Evolutionary conservation across 1,284 basidiomycete genomes (phyloP), one percentile per base, ranked within the genome.

Genomic region (Cryptococcus wingfieldii): DNA sequence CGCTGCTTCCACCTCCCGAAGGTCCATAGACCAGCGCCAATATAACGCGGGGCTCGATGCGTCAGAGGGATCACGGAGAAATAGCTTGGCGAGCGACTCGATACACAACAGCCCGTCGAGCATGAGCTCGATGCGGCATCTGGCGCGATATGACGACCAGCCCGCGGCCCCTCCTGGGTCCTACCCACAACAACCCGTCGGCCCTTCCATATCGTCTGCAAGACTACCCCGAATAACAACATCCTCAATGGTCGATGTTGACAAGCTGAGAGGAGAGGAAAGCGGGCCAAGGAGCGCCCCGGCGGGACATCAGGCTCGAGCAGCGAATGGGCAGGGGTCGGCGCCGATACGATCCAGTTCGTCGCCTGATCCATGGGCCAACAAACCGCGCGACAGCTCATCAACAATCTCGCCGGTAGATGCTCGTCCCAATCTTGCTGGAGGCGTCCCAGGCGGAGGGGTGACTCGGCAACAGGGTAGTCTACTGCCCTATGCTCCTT

Each of bases 261-360:
- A 34, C 10, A 6, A 34, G 3, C 7, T 34, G 7, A 10, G 56
- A n/a, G 63, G 52, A 6, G 52, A 54, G 38, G 51, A 49, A 6
- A 47, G 43, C 34, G 68, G 64, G 25, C 64, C 69, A 18, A 56
- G 65, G 27, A 66, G 64, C 51, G 68, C 69, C 45, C 67, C 63
- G 9, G 50, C 46, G n/a, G 48, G 46, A 44, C 63, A 42, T 12
- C 42, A 31, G 43, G 38, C 52, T 38, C 52, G 47, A 50, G 47
- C 42, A 39, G 18, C 48, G 6, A 61, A 54, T 34, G 57, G 57
- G n/a, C 51, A 25, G 16, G 54, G 58, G 16, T 25, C 23, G 10
- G 55, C 45, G 6, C 72, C 72, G 0, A 38, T 67, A 4, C 63
- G 72, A 31, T 72, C 71, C 3, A 63, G 66, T 5, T 72, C 72